Evolutionary conservation across 208 protist species (phyloP), one percentile per base, ranked within the genome.

Genomic region (Acanthamoeba healyi): DNA sequence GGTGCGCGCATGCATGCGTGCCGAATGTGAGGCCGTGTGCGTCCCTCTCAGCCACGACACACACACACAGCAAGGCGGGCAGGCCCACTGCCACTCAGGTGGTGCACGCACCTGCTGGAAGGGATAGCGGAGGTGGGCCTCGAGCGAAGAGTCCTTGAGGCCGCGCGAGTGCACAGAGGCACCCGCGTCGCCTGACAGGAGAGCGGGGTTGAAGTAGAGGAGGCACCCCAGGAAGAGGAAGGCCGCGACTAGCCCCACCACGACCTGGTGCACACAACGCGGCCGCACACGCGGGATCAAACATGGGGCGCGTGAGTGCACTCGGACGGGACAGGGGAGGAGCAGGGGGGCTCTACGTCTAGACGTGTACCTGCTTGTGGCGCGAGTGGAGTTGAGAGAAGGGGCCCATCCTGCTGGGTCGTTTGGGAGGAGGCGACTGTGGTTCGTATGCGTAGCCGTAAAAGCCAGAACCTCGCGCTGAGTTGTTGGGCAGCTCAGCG

Each of bases 401-500:
- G 24, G 70, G 70, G 29, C 70, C 70, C 70, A 79, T 79, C n/a
- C 32, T 79, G 70, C 34, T 38, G 34, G 24, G 7, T 9, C 70
- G 70, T 19, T 79, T 74, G 65, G 32, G 29, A 79, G 70, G 38
- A 26, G 70, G 22, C 26, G 70, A 40, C 32, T 32, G 63, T 42
- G 63, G 70, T 44, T 79, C 70, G 70, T 79, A 79, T 29, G 70
- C 70, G 70, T 79, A 46, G n/a, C 38, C 38, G 70, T 44, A 79
- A 15, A 29, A 26, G 70, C 70, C 70, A 46, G 70, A 12, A 44
- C 70, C 70, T 49, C 70, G 34, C 19, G 36, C 0, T 5, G 70
- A 46, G 36, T 79, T 79, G 70, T 46, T 79, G 70, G 70, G 34
- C 12, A 79, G 70, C 70, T 79, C 70, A 6, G 70, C 29, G 34